Conservation (phyloP, 495 filamentous ascomycete genomes). For the Diplogelasinospora grovesii region DNA sequence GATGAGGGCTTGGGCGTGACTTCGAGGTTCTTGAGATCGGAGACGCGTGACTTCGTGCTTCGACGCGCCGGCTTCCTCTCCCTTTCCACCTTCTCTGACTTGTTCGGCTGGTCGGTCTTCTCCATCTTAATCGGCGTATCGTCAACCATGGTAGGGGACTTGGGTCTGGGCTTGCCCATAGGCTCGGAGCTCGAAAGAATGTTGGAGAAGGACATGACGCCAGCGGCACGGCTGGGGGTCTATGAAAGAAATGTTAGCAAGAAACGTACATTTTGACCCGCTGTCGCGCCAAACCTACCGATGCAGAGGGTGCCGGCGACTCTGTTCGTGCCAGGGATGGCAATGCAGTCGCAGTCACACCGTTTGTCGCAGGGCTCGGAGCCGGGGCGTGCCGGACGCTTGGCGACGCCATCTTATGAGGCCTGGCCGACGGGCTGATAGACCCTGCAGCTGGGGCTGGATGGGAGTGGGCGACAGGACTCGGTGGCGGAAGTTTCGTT, state of each 20-base stretch:
- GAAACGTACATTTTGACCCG: conserved; percentile 30
- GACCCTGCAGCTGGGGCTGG: conserved; percentile 47
- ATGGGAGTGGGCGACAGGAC: conserved; percentile 48
- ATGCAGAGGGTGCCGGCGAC: conserved; percentile 24
- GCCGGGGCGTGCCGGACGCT: conserved; percentile 37
- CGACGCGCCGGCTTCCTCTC: conserved; percentile 31
- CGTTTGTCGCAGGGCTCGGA: conserved; percentile 40
- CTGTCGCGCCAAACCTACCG: too few species aligned
- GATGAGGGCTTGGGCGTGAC: conserved; percentile 33
- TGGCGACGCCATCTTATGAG: conserved; percentile 47
- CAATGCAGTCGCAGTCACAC: conserved; percentile 34
- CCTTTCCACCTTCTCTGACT: conserved; percentile 16
- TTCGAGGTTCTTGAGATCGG: conserved; percentile 31
- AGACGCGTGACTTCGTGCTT: conserved; percentile 38
- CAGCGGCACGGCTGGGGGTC: conserved; percentile 60
- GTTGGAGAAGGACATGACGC: conserved; percentile 88
- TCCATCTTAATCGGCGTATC: conserved; percentile 17
- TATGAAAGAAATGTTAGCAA: conserved; percentile 26
- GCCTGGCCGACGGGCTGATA: conserved; percentile 45
- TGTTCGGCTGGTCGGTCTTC: conserved; percentile 6
- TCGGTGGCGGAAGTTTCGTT: conserved; percentile 48
- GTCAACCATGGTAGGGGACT: conserved; percentile 27
- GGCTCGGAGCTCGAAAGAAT: conserved; percentile 75
- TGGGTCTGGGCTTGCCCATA: conserved; percentile 40
- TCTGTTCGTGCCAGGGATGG: conserved; percentile 40